phyloP scores from a whole-genome alignment of 805 yeast species.

The Naumovozyma castellii region DNA sequence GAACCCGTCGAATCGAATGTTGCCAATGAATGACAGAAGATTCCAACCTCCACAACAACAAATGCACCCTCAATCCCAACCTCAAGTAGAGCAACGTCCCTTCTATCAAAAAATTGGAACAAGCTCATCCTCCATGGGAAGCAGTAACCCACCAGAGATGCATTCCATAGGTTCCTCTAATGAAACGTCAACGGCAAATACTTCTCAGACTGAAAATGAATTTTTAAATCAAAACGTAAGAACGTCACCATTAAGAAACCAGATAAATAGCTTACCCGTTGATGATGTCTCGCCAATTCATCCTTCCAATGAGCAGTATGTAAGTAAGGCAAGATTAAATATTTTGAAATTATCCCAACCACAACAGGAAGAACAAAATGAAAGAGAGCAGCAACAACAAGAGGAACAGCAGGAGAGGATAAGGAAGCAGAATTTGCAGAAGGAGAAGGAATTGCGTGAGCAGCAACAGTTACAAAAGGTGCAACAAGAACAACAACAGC shows the following conservation, averaged over 20 bases:
- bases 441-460: too few relatives aligned
- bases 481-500: conserved; percentile 6
- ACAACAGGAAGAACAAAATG: conserved; percentile 18
- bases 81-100: neutral
- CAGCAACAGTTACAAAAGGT: conserved; percentile 10
- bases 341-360: conserved; percentile 21
- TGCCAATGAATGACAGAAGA: neutral
- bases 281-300: neutral
- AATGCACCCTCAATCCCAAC: neutral
- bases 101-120: neutral
- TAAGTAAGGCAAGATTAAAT: conserved; percentile 9
- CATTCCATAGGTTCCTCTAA: too few relatives aligned
- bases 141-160: neutral
- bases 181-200: too few relatives aligned
- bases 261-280: conserved; percentile 2
- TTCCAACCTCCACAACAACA: neutral
- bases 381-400: conserved; percentile 10
- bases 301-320: neutral
- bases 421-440: conserved; percentile 4
- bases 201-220: too few relatives aligned
- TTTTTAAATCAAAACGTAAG: too few relatives aligned
- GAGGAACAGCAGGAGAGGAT: conserved; percentile 5
- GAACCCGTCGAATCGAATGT: neutral
- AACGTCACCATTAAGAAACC: conserved; percentile 9
- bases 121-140: neutral